These are phyloP conservation scores for Diatrype stigma DNA, from an alignment of 2,329 filamentous ascomycete species.

Conservation along the genomic window DNA sequence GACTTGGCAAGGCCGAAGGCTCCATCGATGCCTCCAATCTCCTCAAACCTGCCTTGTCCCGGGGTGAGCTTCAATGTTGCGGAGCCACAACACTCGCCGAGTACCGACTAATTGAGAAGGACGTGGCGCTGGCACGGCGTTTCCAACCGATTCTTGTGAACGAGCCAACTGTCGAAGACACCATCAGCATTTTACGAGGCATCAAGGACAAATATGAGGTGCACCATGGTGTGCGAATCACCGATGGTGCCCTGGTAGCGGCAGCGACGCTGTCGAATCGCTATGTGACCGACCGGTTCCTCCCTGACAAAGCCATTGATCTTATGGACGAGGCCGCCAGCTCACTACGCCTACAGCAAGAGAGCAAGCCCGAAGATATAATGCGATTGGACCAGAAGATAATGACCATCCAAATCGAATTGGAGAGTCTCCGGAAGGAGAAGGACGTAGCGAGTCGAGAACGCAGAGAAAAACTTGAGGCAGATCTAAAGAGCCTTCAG, in stretches of 20 bases:
- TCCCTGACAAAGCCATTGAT: constrained; percentile 97
- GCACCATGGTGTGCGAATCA: constrained; percentile 93
- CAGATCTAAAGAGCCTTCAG: constrained; percentile 70
- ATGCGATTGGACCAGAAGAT: constrained; percentile 90
- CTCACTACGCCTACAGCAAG: constrained; percentile 84
- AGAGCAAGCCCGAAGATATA: constrained; percentile 94
- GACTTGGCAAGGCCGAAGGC: constrained; percentile 90
- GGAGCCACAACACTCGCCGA: constrained; percentile 91
- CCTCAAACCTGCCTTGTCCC: constrained; percentile 86
- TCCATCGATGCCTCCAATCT: constrained; percentile 96
- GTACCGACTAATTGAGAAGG: constrained; percentile 92
- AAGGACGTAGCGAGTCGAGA: constrained; percentile 86
- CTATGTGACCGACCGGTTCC: constrained; percentile 92
- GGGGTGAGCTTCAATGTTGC: constrained; percentile 91
- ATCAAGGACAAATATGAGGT: constrained; percentile 98
- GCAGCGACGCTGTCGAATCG: constrained; percentile 90
- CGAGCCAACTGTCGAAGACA: constrained; percentile 86
- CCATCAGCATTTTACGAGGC: constrained; percentile 89
- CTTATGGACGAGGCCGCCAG: constrained; percentile 94
- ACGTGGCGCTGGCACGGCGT: constrained; percentile 83
- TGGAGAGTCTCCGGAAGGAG: constrained; percentile 91
- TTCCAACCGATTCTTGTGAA: constrained; percentile 95
- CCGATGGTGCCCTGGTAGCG: constrained; percentile 84
- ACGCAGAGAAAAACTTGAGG: constrained; percentile 79
- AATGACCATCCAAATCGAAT: constrained; percentile 95